phyloP scores from a whole-genome alignment of 768 basidiomycete genomes.

The Boletellus ananiceps region DNA sequence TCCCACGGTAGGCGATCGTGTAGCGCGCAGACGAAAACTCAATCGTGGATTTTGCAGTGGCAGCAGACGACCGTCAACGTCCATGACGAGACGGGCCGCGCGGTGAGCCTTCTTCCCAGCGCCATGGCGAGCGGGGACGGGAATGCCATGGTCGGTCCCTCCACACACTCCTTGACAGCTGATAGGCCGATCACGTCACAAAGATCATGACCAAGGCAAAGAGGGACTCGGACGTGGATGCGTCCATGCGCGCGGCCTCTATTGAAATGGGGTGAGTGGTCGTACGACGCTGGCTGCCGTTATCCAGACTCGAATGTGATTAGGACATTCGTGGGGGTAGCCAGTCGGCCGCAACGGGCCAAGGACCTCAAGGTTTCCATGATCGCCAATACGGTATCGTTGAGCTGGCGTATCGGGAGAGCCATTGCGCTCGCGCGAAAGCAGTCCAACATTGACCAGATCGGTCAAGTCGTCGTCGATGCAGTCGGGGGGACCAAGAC shows the following conservation, averaged over 20 bases:
- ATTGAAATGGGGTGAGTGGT: constrained; percentile 44
- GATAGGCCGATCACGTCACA: constrained; percentile 11
- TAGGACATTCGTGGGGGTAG: constrained; percentile 42
- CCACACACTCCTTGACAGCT: neutral
- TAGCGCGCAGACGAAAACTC: constrained; percentile 3
- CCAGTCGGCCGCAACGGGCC: constrained; percentile 38
- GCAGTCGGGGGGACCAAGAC: constrained; percentile 33
- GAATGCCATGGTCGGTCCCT: constrained; percentile 28
- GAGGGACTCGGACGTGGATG: constrained; percentile 41
- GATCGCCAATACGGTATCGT: constrained; percentile 50
- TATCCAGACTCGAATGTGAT: neutral
- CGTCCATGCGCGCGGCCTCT: constrained; percentile 42
- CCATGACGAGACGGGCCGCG: constrained; percentile 25
- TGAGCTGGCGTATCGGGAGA: constrained; percentile 60
- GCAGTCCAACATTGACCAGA: constrained; percentile 38
- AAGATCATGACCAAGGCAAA: constrained; percentile 43
- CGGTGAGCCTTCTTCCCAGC: constrained; percentile 28
- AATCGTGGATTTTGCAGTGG: constrained; percentile 14
- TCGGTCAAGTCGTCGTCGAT: constrained; percentile 34
- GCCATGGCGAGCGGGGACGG: constrained; percentile 37
- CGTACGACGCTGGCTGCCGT: neutral
- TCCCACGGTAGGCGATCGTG: constrained; percentile 22
- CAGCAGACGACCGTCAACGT: constrained; percentile 31
- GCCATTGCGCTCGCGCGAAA: constrained; percentile 51
- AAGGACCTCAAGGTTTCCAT: constrained; percentile 36